These are phyloP conservation scores for Phlebiopsis flavidoalba DNA, from an alignment of 768 basidiomycete species.

Conservation along the genomic window DNA sequence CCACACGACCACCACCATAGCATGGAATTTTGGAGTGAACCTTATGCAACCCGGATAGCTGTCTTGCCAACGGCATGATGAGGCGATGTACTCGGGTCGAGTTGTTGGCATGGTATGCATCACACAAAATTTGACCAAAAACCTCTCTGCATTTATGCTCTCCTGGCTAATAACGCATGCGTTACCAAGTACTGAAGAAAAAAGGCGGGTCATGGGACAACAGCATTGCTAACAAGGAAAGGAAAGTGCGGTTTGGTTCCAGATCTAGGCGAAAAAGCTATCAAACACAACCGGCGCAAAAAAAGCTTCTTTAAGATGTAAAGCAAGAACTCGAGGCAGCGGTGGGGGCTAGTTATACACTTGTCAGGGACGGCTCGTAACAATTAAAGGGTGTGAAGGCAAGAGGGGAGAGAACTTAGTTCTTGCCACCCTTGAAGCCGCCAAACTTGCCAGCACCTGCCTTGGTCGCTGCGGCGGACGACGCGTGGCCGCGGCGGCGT, in stretches of 20 bases:
- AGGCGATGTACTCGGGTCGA: too few species aligned
- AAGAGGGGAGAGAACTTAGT: neutral
- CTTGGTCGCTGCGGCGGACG: conserved; percentile 12
- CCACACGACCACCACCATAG: too few species aligned
- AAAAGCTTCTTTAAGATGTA: neutral
- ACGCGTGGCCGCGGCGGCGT: conserved; percentile 8
- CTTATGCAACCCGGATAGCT: too few species aligned
- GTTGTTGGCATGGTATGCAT: too few species aligned
- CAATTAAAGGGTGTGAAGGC: neutral
- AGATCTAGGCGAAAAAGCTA: neutral
- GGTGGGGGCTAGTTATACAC: neutral
- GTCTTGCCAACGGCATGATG: too few species aligned
- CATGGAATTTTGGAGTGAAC: too few species aligned
- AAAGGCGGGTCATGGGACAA: neutral
- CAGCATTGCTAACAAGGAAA: neutral
- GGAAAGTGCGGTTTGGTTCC: neutral
- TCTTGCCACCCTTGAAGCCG: conserved; percentile 8
- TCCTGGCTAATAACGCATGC: conserved; percentile 3
- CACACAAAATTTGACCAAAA: neutral
- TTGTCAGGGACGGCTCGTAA: neutral
- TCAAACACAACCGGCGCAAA: conserved; percentile 4
- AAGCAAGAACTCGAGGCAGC: conserved; percentile 1
- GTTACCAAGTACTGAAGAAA: conserved; percentile 1
- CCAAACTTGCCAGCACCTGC: conserved; percentile 10
- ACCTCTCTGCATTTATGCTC: conserved; percentile 4